These are phyloP conservation scores for Parafenestella ontariensis DNA, from an alignment of 2,329 filamentous ascomycete genomes.

Conservation along the genomic window DNA sequence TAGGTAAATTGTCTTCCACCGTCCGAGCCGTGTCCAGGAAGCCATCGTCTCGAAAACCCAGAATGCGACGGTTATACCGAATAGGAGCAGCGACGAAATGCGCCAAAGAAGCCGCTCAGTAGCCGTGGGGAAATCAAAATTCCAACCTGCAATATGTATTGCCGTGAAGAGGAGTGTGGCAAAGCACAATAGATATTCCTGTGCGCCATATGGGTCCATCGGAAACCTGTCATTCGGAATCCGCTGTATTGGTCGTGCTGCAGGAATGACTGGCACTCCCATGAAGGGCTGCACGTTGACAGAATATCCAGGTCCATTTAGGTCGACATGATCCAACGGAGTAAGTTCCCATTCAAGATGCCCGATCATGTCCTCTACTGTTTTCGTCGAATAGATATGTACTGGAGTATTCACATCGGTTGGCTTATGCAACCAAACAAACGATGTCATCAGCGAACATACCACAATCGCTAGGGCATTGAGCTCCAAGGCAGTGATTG, in stretches of 20 bases:
- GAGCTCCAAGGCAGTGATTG: slow-evolving; percentile 22
- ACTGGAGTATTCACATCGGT: slow-evolving; percentile 17
- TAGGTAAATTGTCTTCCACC: slow-evolving; percentile 21
- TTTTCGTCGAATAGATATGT: slow-evolving; percentile 7
- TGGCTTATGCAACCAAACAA: slow-evolving; percentile 24
- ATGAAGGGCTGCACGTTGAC: slow-evolving; percentile 27
- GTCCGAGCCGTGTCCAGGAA: slow-evolving; percentile 21
- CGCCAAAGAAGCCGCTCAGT: slow-evolving; percentile 16
- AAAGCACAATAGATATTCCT: slow-evolving; percentile 22
- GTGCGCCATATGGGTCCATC: slow-evolving; percentile 17
- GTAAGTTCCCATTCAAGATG: slow-evolving; percentile 21
- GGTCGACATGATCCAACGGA: slow-evolving; percentile 9
- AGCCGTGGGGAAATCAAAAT: slow-evolving; percentile 18
- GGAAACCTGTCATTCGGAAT: slow-evolving; percentile 24
- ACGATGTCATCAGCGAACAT: slow-evolving; percentile 18
- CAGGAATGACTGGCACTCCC: slow-evolving; percentile 20
- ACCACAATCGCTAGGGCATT: slow-evolving; percentile 25
- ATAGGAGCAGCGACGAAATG: slow-evolving; percentile 15
- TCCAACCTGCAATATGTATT: slow-evolving; percentile 19
- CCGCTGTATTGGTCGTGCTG: slow-evolving; percentile 21
- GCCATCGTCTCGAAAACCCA: slow-evolving; percentile 12
- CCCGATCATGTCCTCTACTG: not conserved
- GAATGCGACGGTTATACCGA: slow-evolving; percentile 25
- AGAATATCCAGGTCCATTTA: slow-evolving; percentile 19
- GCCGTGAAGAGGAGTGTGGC: slow-evolving; percentile 12